These are phyloP conservation scores for Haberlea rhodopensis DNA, from an alignment of 257 asterid genomes.

Conservation along the genomic window DNA sequence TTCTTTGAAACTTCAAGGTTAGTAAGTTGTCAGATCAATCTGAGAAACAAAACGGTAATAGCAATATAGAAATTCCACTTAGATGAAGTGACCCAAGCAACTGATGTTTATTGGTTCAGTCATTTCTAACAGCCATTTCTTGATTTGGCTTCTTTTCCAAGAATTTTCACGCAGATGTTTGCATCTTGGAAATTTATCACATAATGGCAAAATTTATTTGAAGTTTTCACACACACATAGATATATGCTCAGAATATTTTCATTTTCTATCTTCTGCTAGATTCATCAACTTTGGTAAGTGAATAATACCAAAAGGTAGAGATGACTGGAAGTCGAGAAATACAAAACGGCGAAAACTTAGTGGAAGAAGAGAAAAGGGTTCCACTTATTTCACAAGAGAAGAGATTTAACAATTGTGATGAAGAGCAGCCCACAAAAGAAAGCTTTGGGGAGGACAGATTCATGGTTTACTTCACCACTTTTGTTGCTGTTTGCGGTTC, in stretches of 20 bases:
- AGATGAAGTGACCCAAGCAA: too few species aligned
- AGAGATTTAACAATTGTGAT: slow-evolving; percentile 23
- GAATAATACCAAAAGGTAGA: slow-evolving; percentile 6
- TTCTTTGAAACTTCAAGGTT: too few species aligned
- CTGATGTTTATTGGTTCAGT: too few species aligned
- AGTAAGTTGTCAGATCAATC: too few species aligned
- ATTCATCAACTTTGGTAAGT: slow-evolving; percentile 10
- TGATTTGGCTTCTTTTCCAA: background rate
- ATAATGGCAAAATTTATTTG: too few species aligned
- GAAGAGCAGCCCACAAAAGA: slow-evolving; percentile 19
- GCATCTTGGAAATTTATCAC: background rate
- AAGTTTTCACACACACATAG: too few species aligned
- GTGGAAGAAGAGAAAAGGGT: slow-evolving; percentile 35
- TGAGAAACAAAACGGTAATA: too few species aligned
- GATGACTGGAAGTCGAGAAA: slow-evolving; percentile 36
- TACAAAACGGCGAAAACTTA: slow-evolving; percentile 33
- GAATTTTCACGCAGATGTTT: background rate
- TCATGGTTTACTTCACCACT: slow-evolving; percentile 77
- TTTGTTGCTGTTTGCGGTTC: slow-evolving; percentile 88
- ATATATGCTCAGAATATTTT: too few species aligned
- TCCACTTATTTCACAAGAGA: slow-evolving; percentile 45
- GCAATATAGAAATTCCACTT: too few species aligned
- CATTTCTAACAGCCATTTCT: too few species aligned
- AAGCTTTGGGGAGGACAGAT: slow-evolving; percentile 48
- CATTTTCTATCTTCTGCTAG: background rate